These are phyloP conservation scores for Ganoderma leucocontextum DNA, from an alignment of 1,284 basidiomycete genomes.

Conservation along the genomic window DNA sequence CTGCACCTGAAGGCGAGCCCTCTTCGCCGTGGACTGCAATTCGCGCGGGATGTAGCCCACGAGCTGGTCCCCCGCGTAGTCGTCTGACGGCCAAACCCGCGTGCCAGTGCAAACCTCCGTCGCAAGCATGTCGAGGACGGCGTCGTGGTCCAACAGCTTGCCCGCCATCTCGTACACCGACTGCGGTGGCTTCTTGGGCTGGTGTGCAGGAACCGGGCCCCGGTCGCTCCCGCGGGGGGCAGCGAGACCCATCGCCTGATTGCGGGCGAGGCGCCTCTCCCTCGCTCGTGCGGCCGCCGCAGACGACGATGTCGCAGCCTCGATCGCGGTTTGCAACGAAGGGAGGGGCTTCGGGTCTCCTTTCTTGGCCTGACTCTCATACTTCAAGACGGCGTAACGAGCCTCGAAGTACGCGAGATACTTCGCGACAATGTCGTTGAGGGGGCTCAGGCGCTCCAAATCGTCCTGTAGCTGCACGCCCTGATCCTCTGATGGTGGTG, in stretches of 20 bases:
- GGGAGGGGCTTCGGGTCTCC: neutral
- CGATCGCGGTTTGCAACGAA: neutral
- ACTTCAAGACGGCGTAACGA: conserved; percentile 4
- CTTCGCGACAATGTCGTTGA: conserved; percentile 4
- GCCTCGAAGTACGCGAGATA: conserved; percentile 5
- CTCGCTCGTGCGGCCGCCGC: neutral
- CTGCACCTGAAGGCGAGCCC: neutral
- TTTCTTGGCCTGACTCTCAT: neutral
- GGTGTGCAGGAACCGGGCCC: neutral
- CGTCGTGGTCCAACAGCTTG: neutral
- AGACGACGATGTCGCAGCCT: neutral
- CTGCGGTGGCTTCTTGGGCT: neutral
- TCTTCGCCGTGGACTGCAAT: neutral
- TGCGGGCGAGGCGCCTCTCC: neutral
- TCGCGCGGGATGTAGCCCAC: neutral
- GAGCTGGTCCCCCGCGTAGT: conserved; percentile 1
- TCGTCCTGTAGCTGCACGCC: neutral
- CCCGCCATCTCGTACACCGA: neutral
- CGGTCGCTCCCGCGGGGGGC: neutral
- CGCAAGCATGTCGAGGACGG: neutral
- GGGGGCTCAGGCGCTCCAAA: neutral
- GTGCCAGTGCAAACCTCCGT: neutral
- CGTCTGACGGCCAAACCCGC: neutral
- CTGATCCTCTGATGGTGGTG: neutral
- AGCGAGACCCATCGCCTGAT: neutral